These are phyloP conservation scores for Thielaviopsis punctulata DNA, from an alignment of 2,329 filamentous ascomycete species.

Conservation along the genomic window DNA sequence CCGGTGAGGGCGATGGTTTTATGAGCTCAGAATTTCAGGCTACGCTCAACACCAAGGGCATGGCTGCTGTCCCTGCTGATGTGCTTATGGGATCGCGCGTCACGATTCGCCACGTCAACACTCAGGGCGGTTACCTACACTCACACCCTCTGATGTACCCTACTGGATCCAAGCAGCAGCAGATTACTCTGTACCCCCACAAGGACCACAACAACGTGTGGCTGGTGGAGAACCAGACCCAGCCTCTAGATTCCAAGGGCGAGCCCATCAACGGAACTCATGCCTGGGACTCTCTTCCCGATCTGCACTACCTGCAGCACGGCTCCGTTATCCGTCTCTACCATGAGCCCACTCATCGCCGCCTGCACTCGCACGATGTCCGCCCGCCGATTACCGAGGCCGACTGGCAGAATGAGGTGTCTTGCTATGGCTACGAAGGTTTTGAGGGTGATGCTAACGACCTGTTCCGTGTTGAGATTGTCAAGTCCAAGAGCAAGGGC, in stretches of 20 bases:
- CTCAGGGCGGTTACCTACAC: constrained; percentile 92
- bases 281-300: constrained; percentile 64
- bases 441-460: constrained; percentile 97
- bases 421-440: constrained; percentile 91
- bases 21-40: constrained; percentile 99
- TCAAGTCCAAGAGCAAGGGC: constrained; percentile 72
- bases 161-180: constrained; percentile 92
- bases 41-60: constrained; percentile 87
- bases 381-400: constrained; percentile 71
- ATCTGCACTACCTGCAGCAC: constrained; percentile 54
- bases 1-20: constrained; percentile 93
- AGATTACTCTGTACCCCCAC: constrained; percentile 95
- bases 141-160: constrained; percentile 97
- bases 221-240: constrained; percentile 88
- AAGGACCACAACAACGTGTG: constrained; percentile 98
- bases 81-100: constrained; percentile 78
- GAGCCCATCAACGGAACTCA: constrained; percentile 61
- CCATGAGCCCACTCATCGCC: constrained; percentile 66
- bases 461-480: constrained; percentile 83
- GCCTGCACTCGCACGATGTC: constrained; percentile 91
- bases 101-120: constrained; percentile 82
- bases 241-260: constrained; percentile 62
- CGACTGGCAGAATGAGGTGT: constrained; percentile 92
- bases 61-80: constrained; percentile 89
- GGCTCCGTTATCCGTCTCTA: constrained; percentile 70